Evolutionary conservation across 257 asterid species (phyloP).

Genomic region (Solanum lycopersicoides): DNA sequence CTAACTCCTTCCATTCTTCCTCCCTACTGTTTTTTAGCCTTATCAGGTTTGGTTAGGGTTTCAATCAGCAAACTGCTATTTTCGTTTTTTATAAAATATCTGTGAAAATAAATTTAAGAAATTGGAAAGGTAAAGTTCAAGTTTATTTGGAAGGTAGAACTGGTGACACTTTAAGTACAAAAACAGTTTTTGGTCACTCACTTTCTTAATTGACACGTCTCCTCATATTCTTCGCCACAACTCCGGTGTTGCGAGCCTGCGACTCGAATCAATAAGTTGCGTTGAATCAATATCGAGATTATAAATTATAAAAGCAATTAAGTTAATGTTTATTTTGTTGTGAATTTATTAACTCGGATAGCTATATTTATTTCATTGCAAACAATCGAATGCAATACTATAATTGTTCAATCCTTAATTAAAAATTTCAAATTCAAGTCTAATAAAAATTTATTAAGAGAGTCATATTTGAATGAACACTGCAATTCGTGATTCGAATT

Average conservation of each 20-base stretch:
- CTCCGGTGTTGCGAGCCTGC: background rate
- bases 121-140: background rate
- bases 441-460: no score
- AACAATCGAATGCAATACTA: no score
- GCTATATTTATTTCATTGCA: no score
- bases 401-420: no score
- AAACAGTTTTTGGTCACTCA: background rate
- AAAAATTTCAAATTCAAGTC: no score
- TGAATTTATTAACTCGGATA: no score
- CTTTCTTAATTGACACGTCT: background rate
- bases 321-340: no score
- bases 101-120: background rate
- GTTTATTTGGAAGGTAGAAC: background rate
- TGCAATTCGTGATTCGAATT: no score
- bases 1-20: conserved; percentile 30
- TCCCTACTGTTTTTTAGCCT: background rate
- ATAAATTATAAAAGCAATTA: no score
- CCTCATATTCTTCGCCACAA: background rate
- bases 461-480: no score
- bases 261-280: no score
- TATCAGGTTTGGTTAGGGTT: background rate
- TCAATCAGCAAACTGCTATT: background rate
- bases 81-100: background rate
- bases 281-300: no score
- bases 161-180: background rate